phyloP scores from a whole-genome alignment of 2,329 filamentous ascomycete species.

The Colletotrichum somersetense region DNA sequence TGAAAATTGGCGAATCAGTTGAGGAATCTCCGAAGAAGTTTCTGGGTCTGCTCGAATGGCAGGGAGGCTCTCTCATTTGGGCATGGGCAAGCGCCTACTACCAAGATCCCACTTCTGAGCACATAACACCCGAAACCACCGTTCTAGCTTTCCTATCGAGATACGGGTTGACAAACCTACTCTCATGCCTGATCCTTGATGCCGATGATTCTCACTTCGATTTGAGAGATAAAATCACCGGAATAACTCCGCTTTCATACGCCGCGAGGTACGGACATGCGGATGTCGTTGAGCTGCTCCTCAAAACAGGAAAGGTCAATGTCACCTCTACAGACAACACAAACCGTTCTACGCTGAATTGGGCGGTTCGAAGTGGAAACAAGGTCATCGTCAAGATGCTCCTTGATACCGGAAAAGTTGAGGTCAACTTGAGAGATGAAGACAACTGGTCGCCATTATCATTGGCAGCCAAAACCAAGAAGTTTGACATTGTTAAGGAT shows the following conservation, averaged over 20 bases:
- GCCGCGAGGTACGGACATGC: neutral
- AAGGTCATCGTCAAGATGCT: conserved; percentile 37
- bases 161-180: neutral
- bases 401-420: neutral
- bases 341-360: neutral
- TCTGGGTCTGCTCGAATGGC: too few relatives aligned
- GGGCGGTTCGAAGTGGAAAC: neutral
- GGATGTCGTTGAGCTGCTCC: neutral
- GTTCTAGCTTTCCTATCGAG: neutral
- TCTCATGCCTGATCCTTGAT: neutral
- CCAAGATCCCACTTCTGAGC: too few relatives aligned
- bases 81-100: too few relatives aligned
- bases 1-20: too few relatives aligned
- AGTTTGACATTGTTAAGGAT: neutral
- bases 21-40: too few relatives aligned
- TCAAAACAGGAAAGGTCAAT: neutral
- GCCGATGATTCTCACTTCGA: neutral
- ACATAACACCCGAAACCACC: neutral
- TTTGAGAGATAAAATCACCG: too few relatives aligned
- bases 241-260: neutral
- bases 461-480: neutral
- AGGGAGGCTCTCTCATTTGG: too few relatives aligned
- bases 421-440: conserved; percentile 6
- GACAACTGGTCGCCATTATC: neutral
- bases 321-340: neutral